phyloP scores from a whole-genome alignment of 192 early-diverging fungal species.

The Coemansia sp. region DNA sequence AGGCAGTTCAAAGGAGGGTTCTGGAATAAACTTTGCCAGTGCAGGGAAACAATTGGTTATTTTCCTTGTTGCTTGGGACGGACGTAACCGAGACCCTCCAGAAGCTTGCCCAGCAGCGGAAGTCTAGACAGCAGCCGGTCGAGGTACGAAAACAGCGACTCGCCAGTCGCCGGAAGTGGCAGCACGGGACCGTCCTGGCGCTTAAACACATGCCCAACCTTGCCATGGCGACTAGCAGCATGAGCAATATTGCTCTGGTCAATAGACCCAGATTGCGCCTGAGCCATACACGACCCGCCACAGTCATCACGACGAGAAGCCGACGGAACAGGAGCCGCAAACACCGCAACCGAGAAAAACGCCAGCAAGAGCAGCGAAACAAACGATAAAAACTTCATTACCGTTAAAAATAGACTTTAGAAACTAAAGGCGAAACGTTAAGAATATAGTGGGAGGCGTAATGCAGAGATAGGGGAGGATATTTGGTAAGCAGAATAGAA shows the following conservation, averaged over 20 bases:
- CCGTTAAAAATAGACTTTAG: background rate
- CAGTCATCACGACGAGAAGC: background rate
- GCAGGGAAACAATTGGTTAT: background rate
- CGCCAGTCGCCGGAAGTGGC: constrained; percentile 40
- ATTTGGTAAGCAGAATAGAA: too few species aligned
- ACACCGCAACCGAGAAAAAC: constrained; percentile 5
- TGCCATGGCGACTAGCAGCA: background rate
- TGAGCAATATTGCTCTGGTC: background rate
- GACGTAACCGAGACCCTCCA: constrained; percentile 38
- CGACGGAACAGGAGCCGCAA: constrained; percentile 10
- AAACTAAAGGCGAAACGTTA: too few species aligned
- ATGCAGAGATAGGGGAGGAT: too few species aligned
- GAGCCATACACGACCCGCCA: background rate
- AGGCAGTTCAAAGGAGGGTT: background rate
- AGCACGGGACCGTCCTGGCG: constrained; percentile 19
- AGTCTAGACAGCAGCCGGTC: constrained; percentile 37
- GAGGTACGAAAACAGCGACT: constrained; percentile 32
- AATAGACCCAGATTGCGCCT: background rate
- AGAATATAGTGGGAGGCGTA: too few species aligned
- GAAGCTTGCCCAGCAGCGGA: constrained; percentile 33
- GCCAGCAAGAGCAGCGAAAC: constrained; percentile 11
- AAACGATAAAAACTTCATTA: constrained; percentile 19
- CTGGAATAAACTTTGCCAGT: background rate
- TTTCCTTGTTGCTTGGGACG: constrained; percentile 26
- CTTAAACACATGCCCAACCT: background rate